Base-by-base conservation (phyloP, 805 yeast species). In the Kuraishia cidri region DNA sequence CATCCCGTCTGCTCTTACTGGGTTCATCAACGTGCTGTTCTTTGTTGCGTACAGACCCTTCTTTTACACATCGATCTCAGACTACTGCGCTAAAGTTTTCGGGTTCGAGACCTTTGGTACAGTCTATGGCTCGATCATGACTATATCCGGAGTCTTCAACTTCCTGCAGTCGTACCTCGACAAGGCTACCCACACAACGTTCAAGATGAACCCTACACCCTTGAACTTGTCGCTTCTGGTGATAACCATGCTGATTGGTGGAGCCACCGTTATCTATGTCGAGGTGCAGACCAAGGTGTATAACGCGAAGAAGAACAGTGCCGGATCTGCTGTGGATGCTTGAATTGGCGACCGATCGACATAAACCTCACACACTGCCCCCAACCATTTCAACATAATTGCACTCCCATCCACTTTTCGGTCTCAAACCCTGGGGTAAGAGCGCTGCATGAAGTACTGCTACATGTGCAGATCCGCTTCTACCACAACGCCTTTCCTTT, bases 71-170 rank as follows among this genome's bases (percentile, higher is more conserved):
- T 84, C 94, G 2, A 85, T 87, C 5, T 82, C 95, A 2, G 97
- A 90, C 55, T 86, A 79, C 53, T 73, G 87, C 47, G 94, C 95
- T 19, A 88, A 88, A 52, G 90, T 88, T 21, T 88, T 90, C 60
- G 97, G 97, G 0, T 87, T 82, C 55, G 79, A 75, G 35, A 86
- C 94, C 1, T 88, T 90, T 57, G 97, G 97, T 24, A 82, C 87
- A 2, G 65, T 72, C 19, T 72, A 72, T 43, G 78, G 78, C n/a
- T 52, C 72, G 13, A 67, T 71, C 21, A 69, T 71, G 54, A 65
- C 74, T 28, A 54, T 67, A 16, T 63, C 76, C 1, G 79, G 79
- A 24, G 40, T 68, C 12, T 50, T 68, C 47, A 72, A 72, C 45
- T 67, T 64, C 38, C 48, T 56, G 26, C 79, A 72, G 46, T 53